Evolutionary conservation across 2,329 filamentous ascomycete species (phyloP).

Genomic region (Trichophyton benhamiae): DNA sequence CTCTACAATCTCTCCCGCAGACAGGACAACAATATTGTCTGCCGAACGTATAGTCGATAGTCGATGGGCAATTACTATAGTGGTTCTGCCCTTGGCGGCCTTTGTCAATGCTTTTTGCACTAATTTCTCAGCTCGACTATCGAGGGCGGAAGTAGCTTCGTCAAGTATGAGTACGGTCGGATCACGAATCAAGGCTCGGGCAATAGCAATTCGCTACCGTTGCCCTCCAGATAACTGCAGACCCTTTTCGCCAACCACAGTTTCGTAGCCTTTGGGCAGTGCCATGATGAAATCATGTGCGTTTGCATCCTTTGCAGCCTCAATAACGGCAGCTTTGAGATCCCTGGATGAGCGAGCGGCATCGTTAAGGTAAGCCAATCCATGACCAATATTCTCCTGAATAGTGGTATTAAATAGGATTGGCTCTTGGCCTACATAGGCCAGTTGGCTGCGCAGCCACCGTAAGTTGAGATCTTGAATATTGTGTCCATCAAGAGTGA

Average conservation of each 20-base stretch:
- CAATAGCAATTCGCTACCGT: slow-evolving; percentile 94
- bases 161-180: slow-evolving; percentile 73
- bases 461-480: slow-evolving; percentile 21
- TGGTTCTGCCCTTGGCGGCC: slow-evolving; percentile 45
- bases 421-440: slow-evolving; percentile 17
- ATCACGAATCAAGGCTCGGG: slow-evolving; percentile 63
- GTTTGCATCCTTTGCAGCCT: slow-evolving; percentile 26
- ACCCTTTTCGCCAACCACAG: slow-evolving; percentile 72
- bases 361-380: slow-evolving; percentile 5
- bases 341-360: slow-evolving; percentile 7
- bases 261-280: slow-evolving; percentile 68
- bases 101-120: slow-evolving; percentile 70
- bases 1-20: slow-evolving; percentile 26
- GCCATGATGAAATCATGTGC: slow-evolving; percentile 67
- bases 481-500: slow-evolving; percentile 24
- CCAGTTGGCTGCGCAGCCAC: slow-evolving; percentile 16
- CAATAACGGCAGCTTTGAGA: slow-evolving; percentile 12
- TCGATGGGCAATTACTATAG: slow-evolving; percentile 29
- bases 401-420: slow-evolving; percentile 14
- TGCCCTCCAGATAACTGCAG: slow-evolving; percentile 94
- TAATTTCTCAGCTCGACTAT: slow-evolving; percentile 70
- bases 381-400: slow-evolving; percentile 13
- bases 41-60: slow-evolving; percentile 29
- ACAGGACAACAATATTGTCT: slow-evolving; percentile 31
- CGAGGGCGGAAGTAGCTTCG: slow-evolving; percentile 71